Conservation (phyloP, 306 rosid genomes). For the Casuarina equisetifolia region DNA sequence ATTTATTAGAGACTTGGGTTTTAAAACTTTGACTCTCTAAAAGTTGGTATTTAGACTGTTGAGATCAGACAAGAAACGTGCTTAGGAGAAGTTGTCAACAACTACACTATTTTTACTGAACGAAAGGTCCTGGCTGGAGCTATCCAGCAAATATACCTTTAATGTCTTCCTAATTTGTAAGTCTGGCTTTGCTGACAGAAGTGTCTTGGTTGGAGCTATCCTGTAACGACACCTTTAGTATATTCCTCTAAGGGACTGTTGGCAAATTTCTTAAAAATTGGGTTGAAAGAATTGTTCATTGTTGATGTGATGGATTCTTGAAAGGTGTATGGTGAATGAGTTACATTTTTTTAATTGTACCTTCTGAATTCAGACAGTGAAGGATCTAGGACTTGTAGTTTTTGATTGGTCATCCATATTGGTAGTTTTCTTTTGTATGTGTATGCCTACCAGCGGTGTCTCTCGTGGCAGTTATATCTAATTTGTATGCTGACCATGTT, state of each 20-base stretch:
- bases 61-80: not conserved
- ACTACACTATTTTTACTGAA: not conserved
- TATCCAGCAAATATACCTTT: not conserved
- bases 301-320: not conserved
- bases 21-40: not conserved
- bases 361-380: not conserved
- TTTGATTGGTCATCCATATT: not conserved
- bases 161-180: not conserved
- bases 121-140: not conserved
- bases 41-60: not conserved
- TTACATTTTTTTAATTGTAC: not conserved
- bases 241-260: not conserved
- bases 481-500: conserved; percentile 11
- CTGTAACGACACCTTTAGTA: not conserved
- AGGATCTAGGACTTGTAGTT: not conserved
- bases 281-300: not conserved
- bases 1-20: not conserved
- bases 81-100: not conserved
- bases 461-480: not conserved
- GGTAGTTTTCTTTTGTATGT: not conserved
- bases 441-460: not conserved
- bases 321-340: not conserved
- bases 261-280: not conserved
- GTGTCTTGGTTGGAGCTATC: not conserved
- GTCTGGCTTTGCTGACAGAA: not conserved